Percentiles rank a stretch among this genome's conserved stretches.
These are phyloP conservation scores for Melastoma malabathricum DNA, from an alignment of 345 rosid species.

Conservation along the genomic window DNA sequence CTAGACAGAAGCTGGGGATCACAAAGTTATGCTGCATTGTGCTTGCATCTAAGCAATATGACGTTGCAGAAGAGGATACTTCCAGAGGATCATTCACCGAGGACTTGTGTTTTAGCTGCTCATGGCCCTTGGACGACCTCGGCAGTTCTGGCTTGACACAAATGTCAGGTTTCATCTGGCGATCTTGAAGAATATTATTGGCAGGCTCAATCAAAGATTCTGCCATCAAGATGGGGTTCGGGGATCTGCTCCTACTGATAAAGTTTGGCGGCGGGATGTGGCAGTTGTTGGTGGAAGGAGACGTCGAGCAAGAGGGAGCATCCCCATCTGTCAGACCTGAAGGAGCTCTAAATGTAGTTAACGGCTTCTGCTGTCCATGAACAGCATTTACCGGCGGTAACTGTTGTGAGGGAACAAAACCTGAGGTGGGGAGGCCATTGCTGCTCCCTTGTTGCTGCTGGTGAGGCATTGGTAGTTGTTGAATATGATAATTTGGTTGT, in stretches of 20 bases:
- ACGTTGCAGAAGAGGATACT: conserved; percentile 89
- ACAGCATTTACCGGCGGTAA: conserved; percentile 33
- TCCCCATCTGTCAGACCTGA: conserved; percentile 79
- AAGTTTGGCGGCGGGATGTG: conserved; percentile 56
- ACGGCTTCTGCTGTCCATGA: conserved; percentile 42
- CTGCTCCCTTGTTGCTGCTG: conserved; percentile 38
- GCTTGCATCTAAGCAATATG: conserved; percentile 78
- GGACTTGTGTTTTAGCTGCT: conserved; percentile 54
- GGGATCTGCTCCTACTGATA: conserved; percentile 50
- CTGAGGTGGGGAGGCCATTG: conserved; percentile 44
- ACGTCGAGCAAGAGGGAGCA: conserved; percentile 92
- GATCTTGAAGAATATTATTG: conserved; percentile 49
- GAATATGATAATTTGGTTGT: conserved; percentile 43
- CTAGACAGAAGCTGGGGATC: conserved; percentile 62
- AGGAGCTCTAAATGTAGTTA: conserved; percentile 35
- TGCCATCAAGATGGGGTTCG: conserved; percentile 35
- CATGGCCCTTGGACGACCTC: conserved; percentile 19
- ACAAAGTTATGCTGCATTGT: conserved; percentile 60
- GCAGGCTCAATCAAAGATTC: conserved; percentile 48
- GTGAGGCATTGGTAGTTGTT: conserved; percentile 22
- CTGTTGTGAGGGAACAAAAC: conserved; percentile 44
- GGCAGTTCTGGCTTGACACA: conserved; percentile 47
- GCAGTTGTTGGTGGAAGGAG: conserved; percentile 88
- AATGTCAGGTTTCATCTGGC: conserved; percentile 53
- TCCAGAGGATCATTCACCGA: conserved; percentile 63